A percentile compares a stretch with the other conserved stretches of the same genome.
Conservation (phyloP, 2,329 filamentous ascomycete genomes). For the Epichloe brachyelytri region DNA sequence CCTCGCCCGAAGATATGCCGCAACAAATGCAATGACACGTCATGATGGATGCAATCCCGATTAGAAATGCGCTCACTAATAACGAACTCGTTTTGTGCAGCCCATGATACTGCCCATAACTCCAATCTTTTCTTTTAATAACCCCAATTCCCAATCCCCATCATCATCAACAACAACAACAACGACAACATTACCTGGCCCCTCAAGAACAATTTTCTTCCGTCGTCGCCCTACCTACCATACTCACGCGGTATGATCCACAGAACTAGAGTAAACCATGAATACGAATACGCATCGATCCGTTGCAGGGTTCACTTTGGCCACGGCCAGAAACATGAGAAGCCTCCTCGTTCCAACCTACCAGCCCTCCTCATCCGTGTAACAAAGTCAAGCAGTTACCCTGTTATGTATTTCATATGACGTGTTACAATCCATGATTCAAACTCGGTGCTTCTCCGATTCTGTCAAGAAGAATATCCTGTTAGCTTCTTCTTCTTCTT, state of each 20-base stretch:
- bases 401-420: not conserved
- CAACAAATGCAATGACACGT: not conserved
- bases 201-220: not conserved
- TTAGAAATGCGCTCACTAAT: not conserved
- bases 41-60: not conserved
- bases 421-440: conserved; percentile 6
- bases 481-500: not conserved
- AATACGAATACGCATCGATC: not conserved
- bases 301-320: not conserved
- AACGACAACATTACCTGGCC: too few relatives aligned
- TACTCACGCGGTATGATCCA: not conserved
- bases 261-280: not conserved
- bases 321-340: not conserved
- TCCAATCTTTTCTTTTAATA: not conserved
- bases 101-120: conserved; percentile 1
- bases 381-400: not conserved
- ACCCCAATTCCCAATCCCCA: not conserved
- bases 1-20: not conserved
- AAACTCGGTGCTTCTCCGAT: conserved; percentile 33
- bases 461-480: conserved; percentile 16
- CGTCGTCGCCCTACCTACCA: not conserved
- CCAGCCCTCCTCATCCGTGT: not conserved
- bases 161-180: too few relatives aligned
- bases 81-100: not conserved
- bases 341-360: not conserved